Evolutionary conservation across 352 stramenopile species (phyloP), one percentile per base, ranked within the genome.

Genomic region (Pythium rhizo-oryzae): DNA sequence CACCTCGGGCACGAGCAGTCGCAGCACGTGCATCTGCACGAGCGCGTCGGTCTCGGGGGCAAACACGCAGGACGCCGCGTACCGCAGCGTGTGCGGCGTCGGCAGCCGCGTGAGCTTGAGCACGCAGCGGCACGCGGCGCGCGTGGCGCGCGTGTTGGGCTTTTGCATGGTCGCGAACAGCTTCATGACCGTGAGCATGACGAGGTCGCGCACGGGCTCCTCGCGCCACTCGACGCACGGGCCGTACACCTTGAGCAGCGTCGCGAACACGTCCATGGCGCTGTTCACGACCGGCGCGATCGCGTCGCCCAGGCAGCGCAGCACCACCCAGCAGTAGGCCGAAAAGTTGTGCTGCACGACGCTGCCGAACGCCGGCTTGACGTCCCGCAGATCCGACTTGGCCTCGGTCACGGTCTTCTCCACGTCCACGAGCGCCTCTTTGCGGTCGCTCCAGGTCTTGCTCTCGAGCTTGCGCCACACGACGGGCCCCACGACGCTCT

Each of bases 1-100:
- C 70, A 95, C 92, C 59, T 93, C 85, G 1, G 85, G 85, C 16
- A 93, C 73, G 12, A 95, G 58, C 39, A 93, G 73, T 1, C 82
- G 82, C 47, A 95, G 75, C 58, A 95, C 56, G 67, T 95, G 87
- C 84, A 95, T 93, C 70, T 93, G 87, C 57, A 93, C 85, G 44
- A 89, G 78, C 16, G 77, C 62, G 30, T 92, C 82, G 16, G 81
- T 86, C 21, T 94, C 85, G 13, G 82, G 83, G 21, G 78, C 72
- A 69, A 93, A 91, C 9, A 94, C 72, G 54, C 84, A 93, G 41
- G 83, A 90, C 23, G 93, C 71, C 25, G 83, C 83, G 54, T 90
- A 91, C 39, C 83, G 77, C 60, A 94, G 78, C 19, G 83, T 84
- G 53, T 93, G 83, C 15, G 81, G 76, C 41, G 83, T 92, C 0